Percentiles rank a stretch among this genome's conserved stretches.
These are phyloP conservation scores for Aspergillus steynii DNA, from an alignment of 495 filamentous ascomycete species.

Conservation along the genomic window DNA sequence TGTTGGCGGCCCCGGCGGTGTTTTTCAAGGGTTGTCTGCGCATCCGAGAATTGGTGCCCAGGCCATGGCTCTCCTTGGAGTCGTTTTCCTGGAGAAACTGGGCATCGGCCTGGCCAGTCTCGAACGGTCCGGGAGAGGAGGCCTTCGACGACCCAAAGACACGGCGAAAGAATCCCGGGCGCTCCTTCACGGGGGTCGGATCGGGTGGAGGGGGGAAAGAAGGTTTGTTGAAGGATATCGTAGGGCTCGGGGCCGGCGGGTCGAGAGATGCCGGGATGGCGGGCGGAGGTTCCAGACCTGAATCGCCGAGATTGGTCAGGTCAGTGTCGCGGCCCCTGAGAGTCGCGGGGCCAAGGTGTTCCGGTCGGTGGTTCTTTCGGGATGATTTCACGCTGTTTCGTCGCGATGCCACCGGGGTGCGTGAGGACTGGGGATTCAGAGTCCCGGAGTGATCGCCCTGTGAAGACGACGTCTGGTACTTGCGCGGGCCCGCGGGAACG, in stretches of 20 bases:
- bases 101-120: constrained; percentile 18
- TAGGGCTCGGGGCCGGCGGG: constrained; percentile 51
- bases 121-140: constrained; percentile 23
- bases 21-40: constrained; percentile 28
- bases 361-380: constrained; percentile 45
- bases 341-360: constrained; percentile 40
- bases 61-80: constrained; percentile 23
- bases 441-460: constrained; percentile 38
- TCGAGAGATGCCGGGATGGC: constrained; percentile 35
- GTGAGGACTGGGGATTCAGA: constrained; percentile 47
- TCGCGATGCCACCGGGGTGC: constrained; percentile 44
- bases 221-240: constrained; percentile 54
- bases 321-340: constrained; percentile 35
- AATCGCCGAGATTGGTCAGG: constrained; percentile 25
- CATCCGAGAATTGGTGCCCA: constrained; percentile 22
- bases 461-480: constrained; percentile 19
- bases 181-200: constrained; percentile 55
- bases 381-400: constrained; percentile 66
- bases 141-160: constrained; percentile 73
- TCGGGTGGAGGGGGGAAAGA: constrained; percentile 34
- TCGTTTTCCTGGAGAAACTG: constrained; percentile 33
- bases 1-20: constrained; percentile 26
- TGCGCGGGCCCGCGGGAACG: constrained; percentile 76
- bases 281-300: constrained; percentile 35
- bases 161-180: constrained; percentile 86